A percentile compares a stretch with the other conserved stretches of the same genome.
Evolutionary conservation across 177 flowering plant species (phyloP).

Genomic region (Vitis hybrid): DNA sequence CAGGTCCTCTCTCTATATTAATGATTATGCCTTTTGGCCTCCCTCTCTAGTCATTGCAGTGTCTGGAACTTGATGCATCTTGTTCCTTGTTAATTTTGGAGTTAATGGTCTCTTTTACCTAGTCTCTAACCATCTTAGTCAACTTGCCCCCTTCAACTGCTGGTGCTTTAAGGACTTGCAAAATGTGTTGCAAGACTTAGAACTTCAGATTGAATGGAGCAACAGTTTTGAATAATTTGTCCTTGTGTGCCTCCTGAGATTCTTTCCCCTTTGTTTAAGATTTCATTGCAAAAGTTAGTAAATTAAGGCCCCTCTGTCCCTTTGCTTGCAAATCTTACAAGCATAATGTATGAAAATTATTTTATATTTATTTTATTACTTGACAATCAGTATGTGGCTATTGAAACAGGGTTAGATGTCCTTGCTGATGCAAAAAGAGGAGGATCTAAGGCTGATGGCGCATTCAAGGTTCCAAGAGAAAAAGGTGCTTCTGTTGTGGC

Average conservation of each 20-base stretch:
- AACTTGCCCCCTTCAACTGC: background rate
- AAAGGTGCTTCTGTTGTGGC: conserved; percentile 44
- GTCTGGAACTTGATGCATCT: no score
- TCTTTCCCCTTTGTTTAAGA: background rate
- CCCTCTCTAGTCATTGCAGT: no score
- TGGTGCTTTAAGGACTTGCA: no score
- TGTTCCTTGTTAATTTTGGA: no score
- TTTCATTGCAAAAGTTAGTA: background rate
- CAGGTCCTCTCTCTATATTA: no score
- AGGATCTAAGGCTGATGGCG: conserved; percentile 42
- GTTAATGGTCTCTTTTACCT: no score
- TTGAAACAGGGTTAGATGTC: conserved; percentile 59
- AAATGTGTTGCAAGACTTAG: no score
- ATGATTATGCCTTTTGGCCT: no score
- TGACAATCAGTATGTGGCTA: background rate
- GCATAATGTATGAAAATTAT: background rate
- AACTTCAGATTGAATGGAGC: background rate
- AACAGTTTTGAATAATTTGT: background rate
- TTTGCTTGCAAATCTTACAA: background rate
- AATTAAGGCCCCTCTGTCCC: background rate
- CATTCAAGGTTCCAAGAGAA: conserved; percentile 73
- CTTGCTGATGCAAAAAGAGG: conserved; percentile 64
- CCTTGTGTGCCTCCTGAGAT: background rate
- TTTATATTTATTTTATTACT: background rate
- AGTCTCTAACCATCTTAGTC: no score